Conservation (phyloP, 1,284 basidiomycete species). For the Microbotryum saponariae region DNA sequence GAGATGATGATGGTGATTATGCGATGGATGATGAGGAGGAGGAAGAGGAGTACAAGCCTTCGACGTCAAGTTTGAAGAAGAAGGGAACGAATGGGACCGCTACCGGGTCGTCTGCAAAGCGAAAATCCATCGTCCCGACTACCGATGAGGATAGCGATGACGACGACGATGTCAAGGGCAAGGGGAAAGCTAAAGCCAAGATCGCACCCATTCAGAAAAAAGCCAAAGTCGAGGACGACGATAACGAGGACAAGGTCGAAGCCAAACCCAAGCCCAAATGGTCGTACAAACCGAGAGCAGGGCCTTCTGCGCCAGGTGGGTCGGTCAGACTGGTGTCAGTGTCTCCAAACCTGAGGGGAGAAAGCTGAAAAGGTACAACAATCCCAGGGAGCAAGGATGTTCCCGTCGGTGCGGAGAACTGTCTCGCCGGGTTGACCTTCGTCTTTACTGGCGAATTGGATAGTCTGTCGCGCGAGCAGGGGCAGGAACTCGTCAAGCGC, state of each 20-base stretch:
- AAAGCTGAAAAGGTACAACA: slow-evolving; percentile 49
- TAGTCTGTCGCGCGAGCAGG: slow-evolving; percentile 81
- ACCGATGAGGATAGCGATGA: background rate
- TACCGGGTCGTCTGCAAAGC: too few species aligned
- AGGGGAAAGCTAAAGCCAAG: slow-evolving; percentile 8
- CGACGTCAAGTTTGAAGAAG: too few species aligned
- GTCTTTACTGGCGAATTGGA: slow-evolving; percentile 93
- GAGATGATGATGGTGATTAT: too few species aligned
- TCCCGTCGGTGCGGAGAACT: slow-evolving; percentile 68
- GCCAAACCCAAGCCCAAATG: slow-evolving; percentile 42
- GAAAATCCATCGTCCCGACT: too few species aligned
- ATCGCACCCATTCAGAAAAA: background rate
- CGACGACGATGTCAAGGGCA: slow-evolving; percentile 4
- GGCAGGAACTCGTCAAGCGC: slow-evolving; percentile 78
- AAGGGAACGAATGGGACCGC: too few species aligned
- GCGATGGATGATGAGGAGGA: too few species aligned
- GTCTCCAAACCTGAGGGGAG: slow-evolving; percentile 43
- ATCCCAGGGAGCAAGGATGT: slow-evolving; percentile 68
- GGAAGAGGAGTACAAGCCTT: too few species aligned
- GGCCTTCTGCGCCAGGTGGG: slow-evolving; percentile 11
- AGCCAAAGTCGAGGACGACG: slow-evolving; percentile 13
- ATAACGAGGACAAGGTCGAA: slow-evolving; percentile 24
- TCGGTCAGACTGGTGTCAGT: slow-evolving; percentile 1
- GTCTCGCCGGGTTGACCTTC: slow-evolving; percentile 76
- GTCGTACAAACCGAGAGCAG: slow-evolving; percentile 30